These are phyloP conservation scores for Mortierella sp. DNA, from an alignment of 371 early-diverging fungal species.

Conservation along the genomic window DNA sequence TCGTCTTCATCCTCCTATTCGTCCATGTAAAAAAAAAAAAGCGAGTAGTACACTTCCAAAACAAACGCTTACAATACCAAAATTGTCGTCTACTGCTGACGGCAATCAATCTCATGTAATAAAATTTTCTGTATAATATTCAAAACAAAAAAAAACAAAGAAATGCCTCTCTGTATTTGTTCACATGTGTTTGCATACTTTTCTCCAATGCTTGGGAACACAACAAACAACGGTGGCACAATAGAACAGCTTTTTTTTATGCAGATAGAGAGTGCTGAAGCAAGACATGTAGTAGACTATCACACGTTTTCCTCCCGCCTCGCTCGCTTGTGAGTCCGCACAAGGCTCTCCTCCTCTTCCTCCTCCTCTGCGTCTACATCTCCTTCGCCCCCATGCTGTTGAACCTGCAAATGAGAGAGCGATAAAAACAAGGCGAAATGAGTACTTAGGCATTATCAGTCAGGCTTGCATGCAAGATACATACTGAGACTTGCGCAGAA, in stretches of 20 bases:
- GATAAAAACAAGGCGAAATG: conserved; percentile 1
- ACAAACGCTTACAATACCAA: conserved; percentile 3
- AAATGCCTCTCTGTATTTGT: background rate
- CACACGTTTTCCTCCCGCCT: conserved; percentile 8
- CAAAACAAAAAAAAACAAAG: background rate
- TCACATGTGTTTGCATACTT: background rate
- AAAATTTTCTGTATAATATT: conserved; percentile 29
- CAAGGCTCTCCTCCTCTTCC: conserved; percentile 26
- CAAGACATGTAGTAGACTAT: background rate
- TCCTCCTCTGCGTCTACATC: conserved; percentile 13
- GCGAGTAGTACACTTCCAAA: background rate
- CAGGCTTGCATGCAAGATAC: too few relatives aligned
- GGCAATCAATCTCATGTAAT: conserved; percentile 17
- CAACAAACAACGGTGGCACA: background rate
- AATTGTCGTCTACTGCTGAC: background rate
- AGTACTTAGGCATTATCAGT: too few relatives aligned
- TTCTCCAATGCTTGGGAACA: background rate
- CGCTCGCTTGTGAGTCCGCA: conserved; percentile 31
- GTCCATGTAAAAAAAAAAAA: conserved; percentile 1
- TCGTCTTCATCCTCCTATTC: conserved; percentile 14
- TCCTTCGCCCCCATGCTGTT: conserved; percentile 1
- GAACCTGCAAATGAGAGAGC: background rate
- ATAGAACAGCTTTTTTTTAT: too few relatives aligned
- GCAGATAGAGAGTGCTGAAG: too few relatives aligned
- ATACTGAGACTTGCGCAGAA: too few relatives aligned